Evolutionary conservation across 371 early-diverging fungal species (phyloP).

Genomic region (Mucor plumbeus): DNA sequence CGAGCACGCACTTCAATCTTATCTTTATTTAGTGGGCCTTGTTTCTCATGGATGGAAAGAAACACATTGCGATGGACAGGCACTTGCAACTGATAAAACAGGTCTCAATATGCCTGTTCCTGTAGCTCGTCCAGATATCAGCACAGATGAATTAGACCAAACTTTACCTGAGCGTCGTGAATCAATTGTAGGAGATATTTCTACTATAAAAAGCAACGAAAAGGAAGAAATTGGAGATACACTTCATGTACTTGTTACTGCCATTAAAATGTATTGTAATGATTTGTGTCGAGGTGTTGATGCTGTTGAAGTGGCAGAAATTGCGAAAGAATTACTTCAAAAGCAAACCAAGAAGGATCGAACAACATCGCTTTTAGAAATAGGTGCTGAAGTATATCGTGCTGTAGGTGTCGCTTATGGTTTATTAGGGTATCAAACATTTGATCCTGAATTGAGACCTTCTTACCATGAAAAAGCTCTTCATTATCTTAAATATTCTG

Average conservation of each 20-base stretch:
- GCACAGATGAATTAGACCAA: constrained; percentile 9
- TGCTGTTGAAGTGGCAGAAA: constrained; percentile 58
- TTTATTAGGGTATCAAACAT: constrained; percentile 64
- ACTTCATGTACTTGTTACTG: constrained; percentile 49
- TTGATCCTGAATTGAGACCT: constrained; percentile 71
- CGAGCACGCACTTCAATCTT: constrained; percentile 66
- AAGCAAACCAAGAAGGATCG: constrained; percentile 19
- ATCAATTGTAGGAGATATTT: constrained; percentile 17
- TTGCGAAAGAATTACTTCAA: constrained; percentile 40
- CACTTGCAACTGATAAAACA: constrained; percentile 31
- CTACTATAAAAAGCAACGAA: constrained; percentile 37
- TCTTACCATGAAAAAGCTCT: constrained; percentile 71
- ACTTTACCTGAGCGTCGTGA: not conserved
- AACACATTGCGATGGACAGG: constrained; percentile 34
- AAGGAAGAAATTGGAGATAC: constrained; percentile 40
- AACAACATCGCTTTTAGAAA: not conserved
- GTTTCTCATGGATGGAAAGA: constrained; percentile 42
- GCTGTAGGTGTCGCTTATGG: constrained; percentile 70
- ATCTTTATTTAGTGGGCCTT: constrained; percentile 60
- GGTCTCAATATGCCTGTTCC: constrained; percentile 34
- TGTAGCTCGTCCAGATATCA: constrained; percentile 13
- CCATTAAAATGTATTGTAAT: constrained; percentile 54
- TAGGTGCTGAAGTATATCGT: constrained; percentile 53
- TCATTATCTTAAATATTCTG: constrained; percentile 61
- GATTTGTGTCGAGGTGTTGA: constrained; percentile 46